Evolutionary conservation across 139 green algal genomes (phyloP).

Genomic region (Eudorina sp.): DNA sequence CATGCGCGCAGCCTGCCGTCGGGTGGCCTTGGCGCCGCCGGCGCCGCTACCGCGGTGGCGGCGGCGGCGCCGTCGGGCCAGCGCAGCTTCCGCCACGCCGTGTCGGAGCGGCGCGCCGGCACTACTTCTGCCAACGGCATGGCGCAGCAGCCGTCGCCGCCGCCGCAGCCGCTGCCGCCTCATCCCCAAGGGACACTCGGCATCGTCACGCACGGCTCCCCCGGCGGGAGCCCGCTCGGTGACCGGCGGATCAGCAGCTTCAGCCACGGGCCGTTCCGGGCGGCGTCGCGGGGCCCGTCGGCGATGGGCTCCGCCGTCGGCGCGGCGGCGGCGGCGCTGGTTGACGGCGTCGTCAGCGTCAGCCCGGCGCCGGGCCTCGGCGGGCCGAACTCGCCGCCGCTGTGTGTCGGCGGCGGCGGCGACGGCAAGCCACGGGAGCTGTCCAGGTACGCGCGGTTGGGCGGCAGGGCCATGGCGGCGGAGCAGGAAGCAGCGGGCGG

Average conservation of each 20-base stretch:
- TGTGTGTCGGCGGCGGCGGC: not conserved
- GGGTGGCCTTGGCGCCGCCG: not conserved
- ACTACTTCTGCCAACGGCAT: not conserved
- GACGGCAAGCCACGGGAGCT: not conserved
- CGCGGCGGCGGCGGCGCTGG: not conserved
- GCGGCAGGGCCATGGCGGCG: not conserved
- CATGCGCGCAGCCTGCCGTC: not conserved
- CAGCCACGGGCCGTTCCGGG: constrained; percentile 26
- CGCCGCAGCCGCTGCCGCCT: not conserved
- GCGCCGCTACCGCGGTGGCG: not conserved
- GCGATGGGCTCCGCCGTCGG: not conserved
- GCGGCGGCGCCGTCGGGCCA: not conserved
- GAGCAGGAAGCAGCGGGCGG: too few relatives aligned
- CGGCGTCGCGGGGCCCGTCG: not conserved
- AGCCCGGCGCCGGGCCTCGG: not conserved
- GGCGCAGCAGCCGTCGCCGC: not conserved
- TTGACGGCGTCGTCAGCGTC: constrained; percentile 15
- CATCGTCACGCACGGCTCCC: not conserved
- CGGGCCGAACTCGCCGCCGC: not conserved
- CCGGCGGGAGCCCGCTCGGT: too few relatives aligned
- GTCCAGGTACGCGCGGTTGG: not conserved
- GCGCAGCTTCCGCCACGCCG: not conserved
- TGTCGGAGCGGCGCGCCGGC: not conserved
- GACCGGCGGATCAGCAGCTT: not conserved
- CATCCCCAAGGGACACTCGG: not conserved